These are phyloP conservation scores for Sphaerosporella brunnea DNA, from an alignment of 495 filamentous ascomycete species.

Conservation along the genomic window DNA sequence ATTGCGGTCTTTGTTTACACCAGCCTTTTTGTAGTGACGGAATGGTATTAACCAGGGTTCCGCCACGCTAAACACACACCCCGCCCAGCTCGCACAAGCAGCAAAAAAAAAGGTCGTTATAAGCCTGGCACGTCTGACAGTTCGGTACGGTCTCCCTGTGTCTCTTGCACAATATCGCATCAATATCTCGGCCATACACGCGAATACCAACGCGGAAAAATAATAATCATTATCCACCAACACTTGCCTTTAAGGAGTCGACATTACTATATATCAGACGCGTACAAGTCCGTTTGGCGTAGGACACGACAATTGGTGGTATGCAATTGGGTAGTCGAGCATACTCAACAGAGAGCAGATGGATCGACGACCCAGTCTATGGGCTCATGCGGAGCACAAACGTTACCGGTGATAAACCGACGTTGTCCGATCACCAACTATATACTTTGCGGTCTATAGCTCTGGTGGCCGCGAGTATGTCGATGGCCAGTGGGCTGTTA, in stretches of 20 bases:
- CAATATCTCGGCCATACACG: no score
- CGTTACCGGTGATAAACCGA: slow-evolving; percentile 3
- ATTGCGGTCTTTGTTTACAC: background rate
- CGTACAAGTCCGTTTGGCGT: background rate
- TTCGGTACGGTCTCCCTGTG: no score
- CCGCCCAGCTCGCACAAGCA: background rate
- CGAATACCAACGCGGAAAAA: no score
- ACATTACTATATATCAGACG: no score
- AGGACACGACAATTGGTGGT: background rate
- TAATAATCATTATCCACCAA: no score
- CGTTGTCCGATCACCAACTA: slow-evolving; percentile 21
- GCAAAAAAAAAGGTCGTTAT: background rate
- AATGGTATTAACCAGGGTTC: slow-evolving; percentile 7
- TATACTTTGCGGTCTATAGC: slow-evolving; percentile 24
- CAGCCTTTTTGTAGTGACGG: slow-evolving; percentile 7
- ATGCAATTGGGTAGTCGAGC: slow-evolving; percentile 3
- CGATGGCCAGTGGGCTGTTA: slow-evolving; percentile 20
- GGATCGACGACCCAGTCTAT: slow-evolving; percentile 23
- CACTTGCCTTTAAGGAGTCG: no score
- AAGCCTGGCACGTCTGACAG: background rate
- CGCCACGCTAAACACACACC: slow-evolving; percentile 3
- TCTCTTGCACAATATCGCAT: no score
- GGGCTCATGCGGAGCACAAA: slow-evolving; percentile 12
- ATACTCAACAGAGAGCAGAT: slow-evolving; percentile 4
- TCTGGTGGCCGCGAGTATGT: slow-evolving; percentile 22